Evolutionary conservation across 148 eudicot species (phyloP), one percentile per base, ranked within the genome.

Genomic region (Dysphania ambrosioides): DNA sequence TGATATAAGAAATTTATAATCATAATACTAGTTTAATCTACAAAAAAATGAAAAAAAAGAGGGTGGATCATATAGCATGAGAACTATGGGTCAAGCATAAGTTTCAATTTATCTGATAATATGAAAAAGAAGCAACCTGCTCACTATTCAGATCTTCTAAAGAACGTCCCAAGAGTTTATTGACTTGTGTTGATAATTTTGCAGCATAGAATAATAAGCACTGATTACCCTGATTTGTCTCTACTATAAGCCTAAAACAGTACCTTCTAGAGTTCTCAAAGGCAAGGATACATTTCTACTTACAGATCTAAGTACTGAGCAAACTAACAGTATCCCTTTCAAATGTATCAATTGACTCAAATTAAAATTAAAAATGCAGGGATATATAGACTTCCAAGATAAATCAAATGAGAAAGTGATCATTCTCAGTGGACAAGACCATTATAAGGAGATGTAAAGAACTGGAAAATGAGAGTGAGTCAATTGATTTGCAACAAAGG

Each of bases 211-310:
- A 55, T 23, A 34, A 24, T 8, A 53, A 71, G 44, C 21, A 32
- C 19, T 71, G 30, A 55, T 34, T n/a, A 57, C 13, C 34, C 23
- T 13, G 73, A 53, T 70, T 70, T 70, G 41, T 31, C 42, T 31
- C 8, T 31, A 42, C n/a, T n/a, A n/a, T n/a, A 53, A 58, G 21
- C 24, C 2, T 42, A 3, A 8, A 11, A 16, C 31, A 24, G 75
- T 40, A 23, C 11, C 35, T 24, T 21, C n/a, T n/a, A n/a, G n/a
- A n/a, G n/a, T n/a, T n/a, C 40, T 26, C 12, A 29, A 56, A 19
- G 47, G 29, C 47, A 21, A 53, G 6, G 13, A 38, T 36, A 10
- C 47, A 35, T 19, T 18, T 32, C 18, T 64, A 35, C 24, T 64
- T 24, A 24, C 5, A 23, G 27, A 62, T 47, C 5, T 42, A 10